A percentile compares a stretch with the other conserved stretches of the same genome.
Evolutionary conservation across 257 asterid species (phyloP).

Genomic region (Solanum sejunctum): DNA sequence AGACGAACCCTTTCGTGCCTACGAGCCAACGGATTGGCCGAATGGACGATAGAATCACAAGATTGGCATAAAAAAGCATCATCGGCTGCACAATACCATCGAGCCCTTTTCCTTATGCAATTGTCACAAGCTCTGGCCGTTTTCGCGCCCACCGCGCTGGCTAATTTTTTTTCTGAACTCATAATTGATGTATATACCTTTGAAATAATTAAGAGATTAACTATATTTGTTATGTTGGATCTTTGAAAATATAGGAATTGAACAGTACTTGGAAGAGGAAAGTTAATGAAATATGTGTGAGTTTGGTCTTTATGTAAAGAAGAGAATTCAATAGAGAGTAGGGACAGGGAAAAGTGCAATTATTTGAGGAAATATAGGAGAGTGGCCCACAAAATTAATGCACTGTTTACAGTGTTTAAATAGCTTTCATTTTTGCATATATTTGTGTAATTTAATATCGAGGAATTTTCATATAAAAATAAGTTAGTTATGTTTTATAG

Average conservation of each 20-base stretch:
- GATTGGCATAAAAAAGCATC: constrained; percentile 75
- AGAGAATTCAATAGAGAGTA: neutral
- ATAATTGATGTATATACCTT: constrained; percentile 1
- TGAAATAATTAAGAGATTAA: neutral
- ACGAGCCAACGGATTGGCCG: constrained; percentile 65
- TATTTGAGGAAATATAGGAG: constrained; percentile 2
- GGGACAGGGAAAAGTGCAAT: constrained; percentile 16
- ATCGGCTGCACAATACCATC: constrained; percentile 76
- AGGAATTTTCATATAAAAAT: too few relatives aligned
- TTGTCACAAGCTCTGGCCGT: constrained; percentile 69
- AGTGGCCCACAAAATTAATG: constrained; percentile 30
- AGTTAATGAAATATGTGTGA: neutral
- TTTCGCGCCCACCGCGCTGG: constrained; percentile 51
- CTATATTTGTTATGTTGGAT: neutral
- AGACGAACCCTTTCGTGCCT: constrained; percentile 76
- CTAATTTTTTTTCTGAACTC: constrained; percentile 24
- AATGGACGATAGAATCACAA: constrained; percentile 65
- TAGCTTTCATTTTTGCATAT: too few relatives aligned
- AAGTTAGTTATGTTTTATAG: too few relatives aligned
- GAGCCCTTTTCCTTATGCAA: constrained; percentile 52
- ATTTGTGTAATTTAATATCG: too few relatives aligned
- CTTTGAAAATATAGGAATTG: neutral
- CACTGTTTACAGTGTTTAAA: constrained; percentile 23
- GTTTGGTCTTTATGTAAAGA: neutral
- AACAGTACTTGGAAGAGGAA: neutral